Conservation (phyloP, 805 yeast genomes). For the Lachancea quebecensis region DNA sequence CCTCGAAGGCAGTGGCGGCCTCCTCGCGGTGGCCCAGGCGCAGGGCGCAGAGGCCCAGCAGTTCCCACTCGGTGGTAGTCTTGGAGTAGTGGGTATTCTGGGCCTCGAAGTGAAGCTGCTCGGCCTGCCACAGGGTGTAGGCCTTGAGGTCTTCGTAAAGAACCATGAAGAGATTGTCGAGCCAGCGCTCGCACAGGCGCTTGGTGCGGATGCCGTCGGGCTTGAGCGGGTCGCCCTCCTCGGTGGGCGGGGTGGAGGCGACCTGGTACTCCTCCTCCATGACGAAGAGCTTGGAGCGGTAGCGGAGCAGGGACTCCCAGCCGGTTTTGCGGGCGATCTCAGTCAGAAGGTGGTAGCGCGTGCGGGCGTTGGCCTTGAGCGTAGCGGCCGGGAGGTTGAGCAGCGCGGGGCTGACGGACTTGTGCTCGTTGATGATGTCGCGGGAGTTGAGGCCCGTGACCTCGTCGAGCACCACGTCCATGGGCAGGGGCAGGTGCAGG, state of each 20-base stretch:
- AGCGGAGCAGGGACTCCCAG: constrained; percentile 59
- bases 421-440: constrained; percentile 61
- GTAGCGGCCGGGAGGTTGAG: constrained; percentile 62
- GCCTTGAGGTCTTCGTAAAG: constrained; percentile 71
- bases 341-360: constrained; percentile 55
- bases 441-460: constrained; percentile 61
- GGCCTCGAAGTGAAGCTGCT: constrained; percentile 78
- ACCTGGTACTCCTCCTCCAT: constrained; percentile 55
- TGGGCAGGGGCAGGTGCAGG: constrained; percentile 69
- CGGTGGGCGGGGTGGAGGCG: constrained; percentile 13
- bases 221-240: constrained; percentile 5
- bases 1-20: constrained; percentile 76
- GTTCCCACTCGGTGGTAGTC: constrained; percentile 85
- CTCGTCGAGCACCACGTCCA: constrained; percentile 63
- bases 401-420: constrained; percentile 54
- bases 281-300: constrained; percentile 58
- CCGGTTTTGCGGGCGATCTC: constrained; percentile 61
- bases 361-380: constrained; percentile 50
- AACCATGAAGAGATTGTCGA: constrained; percentile 65
- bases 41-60: constrained; percentile 77
- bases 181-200: constrained; percentile 69
- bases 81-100: constrained; percentile 76
- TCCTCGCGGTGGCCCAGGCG: constrained; percentile 82
- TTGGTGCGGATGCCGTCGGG: constrained; percentile 49
- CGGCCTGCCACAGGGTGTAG: constrained; percentile 92